phyloP scores from a whole-genome alignment of 352 stramenopile genomes.

The Phytopythium mirpurense region DNA sequence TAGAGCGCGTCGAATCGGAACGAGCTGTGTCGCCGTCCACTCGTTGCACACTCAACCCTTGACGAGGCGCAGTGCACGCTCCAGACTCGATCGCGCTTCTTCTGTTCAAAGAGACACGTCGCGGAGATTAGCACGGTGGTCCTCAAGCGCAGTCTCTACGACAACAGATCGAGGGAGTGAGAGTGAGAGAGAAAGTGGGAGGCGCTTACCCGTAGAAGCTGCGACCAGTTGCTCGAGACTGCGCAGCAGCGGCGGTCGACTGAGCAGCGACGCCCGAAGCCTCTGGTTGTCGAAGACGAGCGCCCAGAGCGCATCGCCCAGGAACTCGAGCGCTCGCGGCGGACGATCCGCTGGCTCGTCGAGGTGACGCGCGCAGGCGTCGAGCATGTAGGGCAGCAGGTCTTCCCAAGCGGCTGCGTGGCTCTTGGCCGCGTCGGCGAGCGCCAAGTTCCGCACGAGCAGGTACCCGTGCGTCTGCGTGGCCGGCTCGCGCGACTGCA shows the following conservation, averaged over 20 bases:
- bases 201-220: neutral
- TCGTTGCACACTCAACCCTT: constrained; percentile 12
- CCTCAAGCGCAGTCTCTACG: neutral
- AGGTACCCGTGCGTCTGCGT: constrained; percentile 31
- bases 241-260: constrained; percentile 19
- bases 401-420: constrained; percentile 58
- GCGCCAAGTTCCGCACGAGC: constrained; percentile 54
- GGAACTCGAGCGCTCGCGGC: constrained; percentile 10
- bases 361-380: constrained; percentile 11
- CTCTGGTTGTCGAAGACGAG: constrained; percentile 68
- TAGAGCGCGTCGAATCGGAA: neutral
- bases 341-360: neutral
- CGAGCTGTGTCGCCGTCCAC: neutral
- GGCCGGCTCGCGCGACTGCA: constrained; percentile 18
- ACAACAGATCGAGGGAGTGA: too few species aligned
- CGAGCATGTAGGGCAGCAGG: constrained; percentile 30
- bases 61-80: constrained; percentile 22
- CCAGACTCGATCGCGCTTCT: constrained; percentile 16
- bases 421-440: constrained; percentile 46
- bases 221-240: constrained; percentile 25
- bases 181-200: neutral
- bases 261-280: constrained; percentile 34
- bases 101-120: neutral
- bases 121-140: neutral
- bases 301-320: constrained; percentile 43